Evolutionary conservation across 176 grass and related monocot genomes (phyloP).

Genomic region (Zoysia japonica): DNA sequence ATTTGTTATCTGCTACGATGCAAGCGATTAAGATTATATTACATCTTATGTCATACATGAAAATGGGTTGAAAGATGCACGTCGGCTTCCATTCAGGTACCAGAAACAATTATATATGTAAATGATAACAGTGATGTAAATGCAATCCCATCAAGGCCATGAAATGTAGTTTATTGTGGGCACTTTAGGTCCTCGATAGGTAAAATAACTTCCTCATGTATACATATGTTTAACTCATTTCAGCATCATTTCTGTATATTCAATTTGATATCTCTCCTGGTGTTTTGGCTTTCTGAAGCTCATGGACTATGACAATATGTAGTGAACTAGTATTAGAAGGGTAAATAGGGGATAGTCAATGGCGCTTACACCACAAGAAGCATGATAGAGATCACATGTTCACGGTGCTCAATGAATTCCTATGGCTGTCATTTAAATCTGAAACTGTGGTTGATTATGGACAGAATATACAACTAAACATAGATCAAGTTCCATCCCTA

Average conservation of each 20-base stretch:
- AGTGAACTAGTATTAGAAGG: constrained; percentile 11
- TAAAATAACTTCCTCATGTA: constrained; percentile 21
- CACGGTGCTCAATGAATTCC: background rate
- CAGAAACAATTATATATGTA: constrained; percentile 5
- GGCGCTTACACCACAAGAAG: background rate
- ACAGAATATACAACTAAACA: constrained; percentile 15
- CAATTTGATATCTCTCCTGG: background rate
- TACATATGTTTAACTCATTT: background rate
- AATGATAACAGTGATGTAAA: constrained; percentile 2
- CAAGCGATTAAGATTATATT: background rate
- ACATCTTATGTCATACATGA: background rate
- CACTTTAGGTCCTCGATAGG: constrained; percentile 2
- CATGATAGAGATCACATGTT: background rate
- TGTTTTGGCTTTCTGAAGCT: background rate
- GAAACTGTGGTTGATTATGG: background rate
- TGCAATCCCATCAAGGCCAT: constrained; percentile 14
- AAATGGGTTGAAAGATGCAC: background rate
- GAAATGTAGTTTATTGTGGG: background rate
- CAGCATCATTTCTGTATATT: background rate
- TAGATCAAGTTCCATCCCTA: background rate
- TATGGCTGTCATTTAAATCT: background rate
- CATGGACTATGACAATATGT: background rate
- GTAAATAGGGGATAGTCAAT: background rate
- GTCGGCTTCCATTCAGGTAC: background rate
- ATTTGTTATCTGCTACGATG: background rate